Evolutionary conservation across 129 eudicot genomes (phyloP), one percentile per base, ranked within the genome.

Genomic region (Flaveria ramosissima): DNA sequence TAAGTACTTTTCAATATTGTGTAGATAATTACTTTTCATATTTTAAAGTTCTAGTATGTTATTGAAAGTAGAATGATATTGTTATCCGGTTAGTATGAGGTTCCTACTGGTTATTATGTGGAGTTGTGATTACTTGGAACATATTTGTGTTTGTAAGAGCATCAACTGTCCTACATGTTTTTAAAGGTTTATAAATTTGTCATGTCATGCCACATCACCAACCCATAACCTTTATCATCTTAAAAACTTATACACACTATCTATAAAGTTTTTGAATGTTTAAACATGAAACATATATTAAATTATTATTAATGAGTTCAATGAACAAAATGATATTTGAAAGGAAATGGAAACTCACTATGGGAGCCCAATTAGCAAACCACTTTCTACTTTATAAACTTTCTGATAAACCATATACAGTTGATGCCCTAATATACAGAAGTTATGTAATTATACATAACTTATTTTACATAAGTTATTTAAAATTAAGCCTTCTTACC

Each of bases 401-500:
- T 53, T 16, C 17, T n/a, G 23, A 53, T 53, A 53, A 53, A 53
- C 24, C 24, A 53, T 1, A 19, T 7, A 53, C 15, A 51, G 9
- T 51, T 53, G 61, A 53, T 53, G 26, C 24, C 24, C 12, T 53
- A 53, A 53, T 53, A 53, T 53, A 53, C 16, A 53, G 11, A 53
- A n/a, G 1, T 52, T 52, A 52, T 1, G 41, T 53, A 53, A 53
- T 17, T 53, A 53, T 53, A 53, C 1, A 53, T 9, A 17, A n/a
- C 9, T 55, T 55, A 19, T n/a, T n/a, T n/a, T 53, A 53, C 1
- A 53, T 9, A 17, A n/a, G 3, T 55, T 55, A 19, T 19, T 45
- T 45, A 45, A 8, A 55, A 27, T 17, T 39, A 17, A 72, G 45
- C 39, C 45, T 66, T 71, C 84, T 74, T 83, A 91, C 97, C 88